Evolutionary conservation across 768 basidiomycete genomes (phyloP).

Genomic region (Naematelia aurantialba): DNA sequence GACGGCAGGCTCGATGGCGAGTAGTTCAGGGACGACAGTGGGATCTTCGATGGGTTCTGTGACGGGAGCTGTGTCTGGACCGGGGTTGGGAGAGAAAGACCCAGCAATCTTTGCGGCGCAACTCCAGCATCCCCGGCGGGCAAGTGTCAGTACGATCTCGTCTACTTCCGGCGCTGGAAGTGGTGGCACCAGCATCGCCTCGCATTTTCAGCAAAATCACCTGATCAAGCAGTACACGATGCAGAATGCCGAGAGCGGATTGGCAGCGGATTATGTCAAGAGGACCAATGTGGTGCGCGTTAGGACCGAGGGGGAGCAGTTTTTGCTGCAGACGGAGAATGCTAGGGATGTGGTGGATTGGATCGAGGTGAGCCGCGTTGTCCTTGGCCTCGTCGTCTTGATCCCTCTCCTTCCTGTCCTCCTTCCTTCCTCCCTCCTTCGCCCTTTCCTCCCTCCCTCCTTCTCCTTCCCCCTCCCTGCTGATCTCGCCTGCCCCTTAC

Average conservation of each 20-base stretch:
- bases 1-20: background rate
- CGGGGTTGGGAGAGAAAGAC: slow-evolving; percentile 21
- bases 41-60: no score
- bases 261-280: slow-evolving; percentile 93
- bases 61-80: no score
- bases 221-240: slow-evolving; percentile 71
- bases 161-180: background rate
- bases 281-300: slow-evolving; percentile 89
- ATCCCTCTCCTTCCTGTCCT: background rate
- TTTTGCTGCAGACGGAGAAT: slow-evolving; percentile 81
- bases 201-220: slow-evolving; percentile 49
- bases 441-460: background rate
- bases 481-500: no score
- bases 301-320: slow-evolving; percentile 91
- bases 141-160: background rate
- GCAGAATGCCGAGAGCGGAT: slow-evolving; percentile 85
- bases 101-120: slow-evolving; percentile 21
- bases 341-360: slow-evolving; percentile 83
- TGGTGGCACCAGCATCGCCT: slow-evolving; percentile 15
- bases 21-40: background rate
- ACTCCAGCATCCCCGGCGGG: background rate
- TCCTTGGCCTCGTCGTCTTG: background rate
- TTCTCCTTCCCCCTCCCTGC: background rate
- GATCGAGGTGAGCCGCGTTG: slow-evolving; percentile 71
- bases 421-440: background rate